Conservation (phyloP, 2,329 filamentous ascomycete genomes). For the Alternaria brassicicola region DNA sequence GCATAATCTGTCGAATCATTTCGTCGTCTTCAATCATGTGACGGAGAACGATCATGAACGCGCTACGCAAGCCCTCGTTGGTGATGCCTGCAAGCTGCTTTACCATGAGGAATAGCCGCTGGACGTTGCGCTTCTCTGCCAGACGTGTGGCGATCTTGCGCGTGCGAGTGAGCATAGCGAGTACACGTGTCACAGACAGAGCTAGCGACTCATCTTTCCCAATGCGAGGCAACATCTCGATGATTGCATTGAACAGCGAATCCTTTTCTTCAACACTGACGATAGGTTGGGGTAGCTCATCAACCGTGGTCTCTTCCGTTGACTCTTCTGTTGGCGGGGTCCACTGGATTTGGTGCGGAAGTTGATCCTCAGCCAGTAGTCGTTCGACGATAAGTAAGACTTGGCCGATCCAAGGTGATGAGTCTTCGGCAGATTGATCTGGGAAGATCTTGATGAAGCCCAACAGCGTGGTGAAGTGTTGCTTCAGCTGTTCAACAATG, state of each 20-base stretch:
- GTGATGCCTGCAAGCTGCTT: slow-evolving; percentile 85
- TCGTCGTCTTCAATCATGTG: slow-evolving; percentile 95
- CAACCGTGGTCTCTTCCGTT: slow-evolving; percentile 58
- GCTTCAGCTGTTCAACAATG: slow-evolving; percentile 74
- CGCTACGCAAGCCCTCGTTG: slow-evolving; percentile 73
- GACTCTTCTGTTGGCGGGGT: slow-evolving; percentile 58
- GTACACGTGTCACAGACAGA: slow-evolving; percentile 78
- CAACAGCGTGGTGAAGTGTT: slow-evolving; percentile 77
- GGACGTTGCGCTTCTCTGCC: slow-evolving; percentile 86
- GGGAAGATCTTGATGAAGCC: slow-evolving; percentile 76
- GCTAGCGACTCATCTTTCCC: slow-evolving; percentile 87
- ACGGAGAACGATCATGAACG: slow-evolving; percentile 84
- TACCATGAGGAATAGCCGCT: slow-evolving; percentile 91
- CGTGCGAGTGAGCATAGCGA: slow-evolving; percentile 85
- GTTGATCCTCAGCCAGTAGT: slow-evolving; percentile 85
- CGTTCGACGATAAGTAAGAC: slow-evolving; percentile 89
- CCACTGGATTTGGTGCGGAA: slow-evolving; percentile 78
- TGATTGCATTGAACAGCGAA: slow-evolving; percentile 75
- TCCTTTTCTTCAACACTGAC: slow-evolving; percentile 69
- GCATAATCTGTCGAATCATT: slow-evolving; percentile 89
- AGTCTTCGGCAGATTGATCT: slow-evolving; percentile 72
- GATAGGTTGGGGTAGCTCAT: slow-evolving; percentile 65
- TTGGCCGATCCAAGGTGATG: slow-evolving; percentile 92
- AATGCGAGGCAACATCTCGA: slow-evolving; percentile 83
- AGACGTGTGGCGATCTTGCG: slow-evolving; percentile 75